Conservation (phyloP, 768 basidiomycete genomes). For the Lactarius pseudohatsudake region DNA sequence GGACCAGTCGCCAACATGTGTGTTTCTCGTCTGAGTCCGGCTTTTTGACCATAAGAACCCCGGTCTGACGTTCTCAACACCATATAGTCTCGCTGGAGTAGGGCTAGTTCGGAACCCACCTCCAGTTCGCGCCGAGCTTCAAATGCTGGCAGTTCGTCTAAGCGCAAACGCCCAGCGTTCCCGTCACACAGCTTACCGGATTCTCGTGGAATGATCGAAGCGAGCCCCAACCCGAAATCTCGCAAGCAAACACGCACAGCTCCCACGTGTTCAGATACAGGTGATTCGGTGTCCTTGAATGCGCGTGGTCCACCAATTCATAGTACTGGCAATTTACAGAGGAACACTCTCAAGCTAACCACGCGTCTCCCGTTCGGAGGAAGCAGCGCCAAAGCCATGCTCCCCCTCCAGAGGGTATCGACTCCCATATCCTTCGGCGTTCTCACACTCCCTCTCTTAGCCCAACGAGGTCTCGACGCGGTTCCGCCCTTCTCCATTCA, state of each 20-base stretch:
- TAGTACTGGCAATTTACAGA: not conserved
- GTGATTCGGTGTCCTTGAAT: constrained; percentile 9
- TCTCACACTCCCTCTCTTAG: constrained; percentile 25
- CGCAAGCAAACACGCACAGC: constrained; percentile 44
- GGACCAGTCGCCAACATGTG: constrained; percentile 14
- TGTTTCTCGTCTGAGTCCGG: constrained; percentile 19
- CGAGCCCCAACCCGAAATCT: constrained; percentile 62
- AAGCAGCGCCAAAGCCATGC: constrained; percentile 29
- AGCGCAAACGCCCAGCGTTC: constrained; percentile 43
- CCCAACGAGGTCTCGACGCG: constrained; percentile 34
- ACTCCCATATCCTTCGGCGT: constrained; percentile 34
- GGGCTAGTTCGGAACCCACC: constrained; percentile 28
- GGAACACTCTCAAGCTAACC: not conserved
- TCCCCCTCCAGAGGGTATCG: constrained; percentile 27
- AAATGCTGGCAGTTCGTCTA: constrained; percentile 28
- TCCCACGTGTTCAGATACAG: not conserved
- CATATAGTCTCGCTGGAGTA: constrained; percentile 28
- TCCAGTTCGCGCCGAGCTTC: constrained; percentile 17
- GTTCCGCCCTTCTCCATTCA: constrained; percentile 37
- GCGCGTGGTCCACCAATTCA: not conserved
- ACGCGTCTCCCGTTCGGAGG: constrained; percentile 3
- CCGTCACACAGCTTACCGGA: constrained; percentile 25
- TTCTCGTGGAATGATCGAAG: constrained; percentile 35
- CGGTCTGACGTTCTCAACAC: not conserved
- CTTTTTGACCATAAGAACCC: constrained; percentile 5